Evolutionary conservation across 306 rosid genomes (phyloP).

Genomic region (Quercus glauca): DNA sequence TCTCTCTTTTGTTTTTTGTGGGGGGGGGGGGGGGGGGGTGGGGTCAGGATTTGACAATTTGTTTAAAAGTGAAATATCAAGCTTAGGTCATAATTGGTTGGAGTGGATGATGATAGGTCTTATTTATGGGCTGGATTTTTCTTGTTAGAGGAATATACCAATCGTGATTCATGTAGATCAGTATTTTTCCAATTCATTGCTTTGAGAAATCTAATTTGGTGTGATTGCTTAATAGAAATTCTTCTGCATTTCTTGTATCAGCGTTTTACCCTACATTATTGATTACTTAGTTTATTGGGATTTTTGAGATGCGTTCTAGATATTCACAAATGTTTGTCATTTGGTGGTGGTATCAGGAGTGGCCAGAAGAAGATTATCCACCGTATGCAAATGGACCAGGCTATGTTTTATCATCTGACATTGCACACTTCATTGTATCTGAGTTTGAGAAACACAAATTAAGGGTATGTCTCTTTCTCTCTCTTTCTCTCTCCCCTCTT

Average conservation of each 20-base stretch:
- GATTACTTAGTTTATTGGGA: neutral
- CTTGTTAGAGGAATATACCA: neutral
- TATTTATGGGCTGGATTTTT: neutral
- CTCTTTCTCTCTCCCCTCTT: neutral
- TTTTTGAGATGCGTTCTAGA: neutral
- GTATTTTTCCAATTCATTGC: neutral
- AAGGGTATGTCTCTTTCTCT: slow-evolving; percentile 42
- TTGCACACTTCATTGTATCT: slow-evolving; percentile 53
- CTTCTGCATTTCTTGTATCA: neutral
- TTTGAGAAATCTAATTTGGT: neutral
- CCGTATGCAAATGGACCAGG: slow-evolving; percentile 97
- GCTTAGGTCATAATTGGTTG: neutral
- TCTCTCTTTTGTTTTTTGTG: neutral
- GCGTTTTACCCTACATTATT: neutral
- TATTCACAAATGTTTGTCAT: neutral
- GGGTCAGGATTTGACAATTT: neutral
- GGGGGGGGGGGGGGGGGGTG: too few species aligned
- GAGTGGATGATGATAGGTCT: neutral
- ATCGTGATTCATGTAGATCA: neutral
- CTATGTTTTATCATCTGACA: slow-evolving; percentile 70
- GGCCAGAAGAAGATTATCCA: slow-evolving; percentile 86
- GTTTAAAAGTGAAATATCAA: too few species aligned
- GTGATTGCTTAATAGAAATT: neutral
- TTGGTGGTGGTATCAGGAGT: slow-evolving; percentile 60
- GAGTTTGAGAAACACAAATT: slow-evolving; percentile 61